Conservation (phyloP, 805 yeast genomes). For the Kodamaea kakaduensis region DNA sequence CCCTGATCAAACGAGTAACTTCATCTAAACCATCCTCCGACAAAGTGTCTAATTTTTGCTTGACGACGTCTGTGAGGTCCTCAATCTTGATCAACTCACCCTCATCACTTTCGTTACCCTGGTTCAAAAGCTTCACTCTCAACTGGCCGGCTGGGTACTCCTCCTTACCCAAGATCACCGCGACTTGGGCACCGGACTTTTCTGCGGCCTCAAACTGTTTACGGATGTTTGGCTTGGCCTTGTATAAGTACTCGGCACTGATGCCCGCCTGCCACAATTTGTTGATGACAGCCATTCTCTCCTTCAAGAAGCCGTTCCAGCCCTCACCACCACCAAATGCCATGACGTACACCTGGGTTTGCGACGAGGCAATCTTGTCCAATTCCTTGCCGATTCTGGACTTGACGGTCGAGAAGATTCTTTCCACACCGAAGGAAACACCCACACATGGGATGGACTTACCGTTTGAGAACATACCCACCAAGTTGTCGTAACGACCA, state of each 20-base stretch:
- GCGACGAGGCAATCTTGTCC: conserved; percentile 69
- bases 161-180: conserved; percentile 93
- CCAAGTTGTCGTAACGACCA: conserved; percentile 95
- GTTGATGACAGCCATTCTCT: conserved; percentile 85
- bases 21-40: conserved; percentile 57
- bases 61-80: conserved; percentile 51
- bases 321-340: conserved; percentile 98
- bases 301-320: conserved; percentile 89
- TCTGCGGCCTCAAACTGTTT: conserved; percentile 98
- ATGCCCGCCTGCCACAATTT: conserved; percentile 84
- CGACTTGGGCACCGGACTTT: conserved; percentile 83
- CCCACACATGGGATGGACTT: conserved; percentile 97
- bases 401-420: conserved; percentile 85
- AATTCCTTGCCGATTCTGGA: conserved; percentile 59
- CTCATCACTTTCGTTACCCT: conserved; percentile 78
- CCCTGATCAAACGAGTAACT: conserved; percentile 58
- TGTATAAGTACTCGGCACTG: conserved; percentile 87
- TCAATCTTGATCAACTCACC: conserved; percentile 72
- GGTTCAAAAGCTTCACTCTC: conserved; percentile 84
- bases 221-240: conserved; percentile 89
- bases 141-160: conserved; percentile 78
- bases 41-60: conserved; percentile 30
- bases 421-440: conserved; percentile 93
- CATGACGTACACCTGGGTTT: conserved; percentile 93
- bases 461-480: conserved; percentile 93